These are phyloP conservation scores for Chaetomium fimeti DNA, from an alignment of 495 filamentous ascomycete species.

Conservation along the genomic window DNA sequence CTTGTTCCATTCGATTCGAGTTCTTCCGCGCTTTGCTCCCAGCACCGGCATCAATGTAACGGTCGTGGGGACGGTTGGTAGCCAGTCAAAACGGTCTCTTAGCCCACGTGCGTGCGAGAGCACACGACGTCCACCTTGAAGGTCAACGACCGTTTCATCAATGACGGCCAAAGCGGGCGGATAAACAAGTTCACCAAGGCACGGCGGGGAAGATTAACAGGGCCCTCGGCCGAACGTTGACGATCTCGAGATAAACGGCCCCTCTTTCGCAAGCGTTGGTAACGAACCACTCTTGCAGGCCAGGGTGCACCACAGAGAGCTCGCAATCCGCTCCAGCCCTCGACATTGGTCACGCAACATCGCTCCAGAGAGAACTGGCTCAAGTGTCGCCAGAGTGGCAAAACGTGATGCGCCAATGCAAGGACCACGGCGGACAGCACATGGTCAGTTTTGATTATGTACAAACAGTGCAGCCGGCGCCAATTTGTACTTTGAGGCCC, in stretches of 20 bases:
- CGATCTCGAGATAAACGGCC: neutral
- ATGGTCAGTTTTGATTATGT: no score
- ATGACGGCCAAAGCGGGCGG: neutral
- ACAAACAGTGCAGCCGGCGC: no score
- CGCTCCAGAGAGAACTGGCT: neutral
- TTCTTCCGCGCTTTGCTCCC: neutral
- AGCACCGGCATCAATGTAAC: neutral
- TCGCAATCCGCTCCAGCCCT: no score
- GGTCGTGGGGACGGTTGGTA: neutral
- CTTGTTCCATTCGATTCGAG: neutral
- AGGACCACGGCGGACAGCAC: neutral
- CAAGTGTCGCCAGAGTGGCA: neutral
- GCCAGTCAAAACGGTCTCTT: conserved; percentile 5
- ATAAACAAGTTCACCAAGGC: neutral
- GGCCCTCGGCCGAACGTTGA: neutral
- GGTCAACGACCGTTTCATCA: neutral
- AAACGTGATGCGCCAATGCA: neutral
- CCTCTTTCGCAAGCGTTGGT: neutral
- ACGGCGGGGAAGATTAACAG: neutral
- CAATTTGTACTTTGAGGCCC: no score
- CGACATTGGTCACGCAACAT: neutral
- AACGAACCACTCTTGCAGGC: neutral
- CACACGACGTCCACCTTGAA: neutral
- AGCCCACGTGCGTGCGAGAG: conserved; percentile 6
- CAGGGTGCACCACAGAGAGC: neutral